A percentile compares a stretch with the other conserved stretches of the same genome.
Conservation (phyloP, 1,284 basidiomycete genomes). For the Entoloma clypeatum region DNA sequence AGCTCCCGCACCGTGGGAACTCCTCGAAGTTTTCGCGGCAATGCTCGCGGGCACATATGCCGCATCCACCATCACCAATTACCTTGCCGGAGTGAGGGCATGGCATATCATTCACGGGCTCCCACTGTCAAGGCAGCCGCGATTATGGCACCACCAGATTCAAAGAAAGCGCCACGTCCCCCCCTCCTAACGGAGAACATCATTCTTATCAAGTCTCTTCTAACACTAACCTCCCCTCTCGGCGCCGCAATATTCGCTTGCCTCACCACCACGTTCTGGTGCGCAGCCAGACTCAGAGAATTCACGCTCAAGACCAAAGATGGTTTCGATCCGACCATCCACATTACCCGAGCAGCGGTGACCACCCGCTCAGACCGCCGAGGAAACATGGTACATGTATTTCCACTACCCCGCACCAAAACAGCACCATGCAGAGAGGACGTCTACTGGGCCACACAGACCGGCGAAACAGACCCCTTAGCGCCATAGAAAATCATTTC, state of each 20-base stretch:
- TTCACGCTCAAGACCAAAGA: conserved; percentile 28
- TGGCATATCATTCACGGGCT: conserved; percentile 38
- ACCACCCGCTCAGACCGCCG: conserved; percentile 10
- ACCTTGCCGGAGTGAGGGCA: conserved; percentile 24
- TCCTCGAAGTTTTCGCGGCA: conserved; percentile 10
- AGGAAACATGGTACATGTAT: conserved; percentile 20
- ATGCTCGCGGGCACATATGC: conserved; percentile 7
- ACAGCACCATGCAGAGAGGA: conserved; percentile 16
- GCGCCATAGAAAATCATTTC: conserved; percentile 5
- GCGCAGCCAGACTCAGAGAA: conserved; percentile 29
- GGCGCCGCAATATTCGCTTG: conserved; percentile 33
- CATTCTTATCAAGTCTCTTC: conserved; percentile 5
- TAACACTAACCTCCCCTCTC: conserved; percentile 22
- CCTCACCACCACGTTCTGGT: conserved; percentile 32
- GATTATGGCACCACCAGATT: conserved; percentile 20
- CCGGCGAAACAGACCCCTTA: conserved; percentile 1
- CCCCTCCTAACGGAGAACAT: conserved; percentile 26
- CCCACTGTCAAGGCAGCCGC: conserved; percentile 20
- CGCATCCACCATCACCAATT: conserved; percentile 23
- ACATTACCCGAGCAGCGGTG: conserved; percentile 21
- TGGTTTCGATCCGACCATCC: conserved; percentile 20
- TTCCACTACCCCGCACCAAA: conserved; percentile 32
- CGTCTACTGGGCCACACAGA: conserved; percentile 12
- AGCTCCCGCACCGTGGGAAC: conserved; percentile 1
- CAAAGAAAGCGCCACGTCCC: conserved; percentile 16